These are phyloP conservation scores for Microthyrium microscopicum DNA, from an alignment of 2,329 filamentous ascomycete genomes.

Conservation along the genomic window DNA sequence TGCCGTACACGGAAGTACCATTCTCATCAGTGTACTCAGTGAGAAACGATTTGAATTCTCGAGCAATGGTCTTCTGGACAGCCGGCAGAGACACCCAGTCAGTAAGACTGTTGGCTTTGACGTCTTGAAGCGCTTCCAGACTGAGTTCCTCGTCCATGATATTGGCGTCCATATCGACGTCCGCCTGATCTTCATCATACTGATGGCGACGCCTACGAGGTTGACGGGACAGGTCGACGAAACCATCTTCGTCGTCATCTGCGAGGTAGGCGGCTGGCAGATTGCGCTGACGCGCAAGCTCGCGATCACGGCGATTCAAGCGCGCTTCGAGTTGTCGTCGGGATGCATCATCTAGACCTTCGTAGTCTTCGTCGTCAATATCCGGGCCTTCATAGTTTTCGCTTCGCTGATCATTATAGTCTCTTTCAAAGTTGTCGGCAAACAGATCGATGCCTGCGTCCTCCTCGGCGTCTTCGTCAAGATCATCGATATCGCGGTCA, in stretches of 20 bases:
- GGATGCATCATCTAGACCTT: constrained; percentile 47
- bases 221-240: constrained; percentile 72
- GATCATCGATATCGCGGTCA: constrained; percentile 46
- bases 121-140: constrained; percentile 75
- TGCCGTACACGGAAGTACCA: constrained; percentile 85
- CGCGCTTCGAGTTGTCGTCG: constrained; percentile 56
- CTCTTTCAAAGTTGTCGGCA: constrained; percentile 48
- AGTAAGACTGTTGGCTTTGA: constrained; percentile 82
- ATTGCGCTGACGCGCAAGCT: constrained; percentile 47
- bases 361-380: constrained; percentile 67
- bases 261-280: constrained; percentile 61
- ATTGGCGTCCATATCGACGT: constrained; percentile 73
- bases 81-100: constrained; percentile 88
- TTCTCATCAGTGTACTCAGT: constrained; percentile 88
- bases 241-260: constrained; percentile 73
- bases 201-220: constrained; percentile 70
- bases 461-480: constrained; percentile 53
- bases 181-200: constrained; percentile 89
- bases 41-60: constrained; percentile 94
- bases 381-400: constrained; percentile 51
- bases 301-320: constrained; percentile 56
- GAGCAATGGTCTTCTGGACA: constrained; percentile 82
- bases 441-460: constrained; percentile 58
- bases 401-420: constrained; percentile 37
- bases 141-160: constrained; percentile 94